Percentiles rank a stretch among this genome's conserved stretches.
Conservation (phyloP, 345 rosid genomes). For the Raphanus raphanistrum region DNA sequence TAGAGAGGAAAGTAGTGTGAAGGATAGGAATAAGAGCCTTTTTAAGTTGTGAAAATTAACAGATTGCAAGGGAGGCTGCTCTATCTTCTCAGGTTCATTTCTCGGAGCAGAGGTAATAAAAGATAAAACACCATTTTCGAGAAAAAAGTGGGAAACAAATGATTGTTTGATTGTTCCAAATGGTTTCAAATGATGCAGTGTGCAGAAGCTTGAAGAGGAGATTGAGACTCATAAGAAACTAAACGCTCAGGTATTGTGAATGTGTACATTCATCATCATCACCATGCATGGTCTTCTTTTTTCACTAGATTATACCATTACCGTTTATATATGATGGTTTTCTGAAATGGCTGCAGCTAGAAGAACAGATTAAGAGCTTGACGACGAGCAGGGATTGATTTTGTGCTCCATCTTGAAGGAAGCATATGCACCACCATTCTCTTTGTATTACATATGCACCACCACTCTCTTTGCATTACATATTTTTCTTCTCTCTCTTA, state of each 20-base stretch:
- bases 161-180: not conserved
- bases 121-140: not conserved
- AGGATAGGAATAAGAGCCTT: not conserved
- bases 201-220: slow-evolving; percentile 8
- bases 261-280: not conserved
- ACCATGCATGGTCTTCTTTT: not conserved
- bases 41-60: not conserved
- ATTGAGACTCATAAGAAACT: slow-evolving; percentile 1
- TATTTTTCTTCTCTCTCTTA: not conserved
- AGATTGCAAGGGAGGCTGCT: not conserved
- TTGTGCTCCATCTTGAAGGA: not conserved
- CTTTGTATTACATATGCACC: not conserved
- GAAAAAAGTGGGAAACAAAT: not conserved
- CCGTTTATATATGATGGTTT: not conserved
- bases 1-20: not conserved
- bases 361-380: not conserved
- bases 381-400: not conserved
- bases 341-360: not conserved
- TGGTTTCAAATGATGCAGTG: slow-evolving; percentile 3
- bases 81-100: not conserved
- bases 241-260: slow-evolving; percentile 14
- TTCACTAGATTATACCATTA: not conserved
- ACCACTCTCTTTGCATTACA: not conserved
- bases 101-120: slow-evolving; percentile 3
- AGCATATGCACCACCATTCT: not conserved